phyloP scores from a whole-genome alignment of 768 basidiomycete species.

The Boletales sp. region DNA sequence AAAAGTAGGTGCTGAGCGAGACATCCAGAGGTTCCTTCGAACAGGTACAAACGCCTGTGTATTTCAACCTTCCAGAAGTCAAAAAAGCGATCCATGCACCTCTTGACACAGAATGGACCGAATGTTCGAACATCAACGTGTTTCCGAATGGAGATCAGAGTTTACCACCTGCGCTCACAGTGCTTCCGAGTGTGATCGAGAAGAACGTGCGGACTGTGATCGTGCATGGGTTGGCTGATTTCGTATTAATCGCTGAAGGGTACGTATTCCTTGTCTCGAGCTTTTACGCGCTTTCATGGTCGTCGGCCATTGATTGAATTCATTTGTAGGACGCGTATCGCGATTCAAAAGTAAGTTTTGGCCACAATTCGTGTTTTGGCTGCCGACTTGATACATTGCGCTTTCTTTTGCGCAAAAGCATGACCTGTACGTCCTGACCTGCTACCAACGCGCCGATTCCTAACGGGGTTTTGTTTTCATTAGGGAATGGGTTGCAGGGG shows the following conservation, averaged over 20 bases:
- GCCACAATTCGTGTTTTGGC: neutral
- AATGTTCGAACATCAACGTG: constrained; percentile 58
- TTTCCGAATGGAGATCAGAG: constrained; percentile 62
- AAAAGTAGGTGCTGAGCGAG: too few relatives aligned
- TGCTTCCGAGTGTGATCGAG: constrained; percentile 73
- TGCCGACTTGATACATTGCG: neutral
- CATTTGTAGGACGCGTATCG: constrained; percentile 49
- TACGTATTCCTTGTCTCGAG: constrained; percentile 26
- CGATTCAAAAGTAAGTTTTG: constrained; percentile 55
- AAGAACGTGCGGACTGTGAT: constrained; percentile 68
- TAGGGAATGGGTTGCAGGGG: constrained; percentile 62
- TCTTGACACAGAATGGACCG: constrained; percentile 51
- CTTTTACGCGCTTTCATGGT: neutral
- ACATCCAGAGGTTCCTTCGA: constrained; percentile 48
- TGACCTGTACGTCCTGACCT: constrained; percentile 34
- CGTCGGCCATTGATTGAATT: constrained; percentile 6
- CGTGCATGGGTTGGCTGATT: constrained; percentile 71
- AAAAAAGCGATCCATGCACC: constrained; percentile 69
- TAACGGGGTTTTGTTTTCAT: neutral
- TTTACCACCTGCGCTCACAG: constrained; percentile 57
- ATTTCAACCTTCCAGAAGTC: constrained; percentile 68
- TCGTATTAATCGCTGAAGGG: constrained; percentile 72
- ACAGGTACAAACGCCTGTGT: constrained; percentile 58
- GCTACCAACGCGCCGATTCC: constrained; percentile 17
- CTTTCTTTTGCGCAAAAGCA: constrained; percentile 19